Conservation (phyloP, 192 early-diverging fungal species). For the Spizellomyces punctatus region DNA sequence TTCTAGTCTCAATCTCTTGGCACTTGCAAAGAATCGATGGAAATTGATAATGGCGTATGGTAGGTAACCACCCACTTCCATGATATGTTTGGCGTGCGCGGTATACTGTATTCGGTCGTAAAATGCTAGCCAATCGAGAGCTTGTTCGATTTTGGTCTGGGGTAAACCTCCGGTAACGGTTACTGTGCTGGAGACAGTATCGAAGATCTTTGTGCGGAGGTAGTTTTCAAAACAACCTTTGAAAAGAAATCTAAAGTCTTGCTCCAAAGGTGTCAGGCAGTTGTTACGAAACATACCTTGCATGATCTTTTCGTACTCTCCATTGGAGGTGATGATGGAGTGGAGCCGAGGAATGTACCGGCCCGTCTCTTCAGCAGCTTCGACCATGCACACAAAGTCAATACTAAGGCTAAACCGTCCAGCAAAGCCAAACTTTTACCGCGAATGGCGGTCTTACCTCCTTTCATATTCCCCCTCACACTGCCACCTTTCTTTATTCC, state of each 20-base stretch:
- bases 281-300: conserved; percentile 56
- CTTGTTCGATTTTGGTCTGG: conserved; percentile 59
- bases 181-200: conserved; percentile 54
- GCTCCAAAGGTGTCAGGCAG: not conserved
- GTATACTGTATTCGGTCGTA: conserved; percentile 72
- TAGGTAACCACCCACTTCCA: conserved; percentile 66
- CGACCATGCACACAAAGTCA: not conserved
- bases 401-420: not conserved
- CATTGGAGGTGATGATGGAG: conserved; percentile 58
- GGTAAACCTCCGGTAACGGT: not conserved
- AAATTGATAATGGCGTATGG: conserved; percentile 74
- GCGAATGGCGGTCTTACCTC: not conserved
- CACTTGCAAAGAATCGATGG: conserved; percentile 79
- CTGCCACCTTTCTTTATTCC: not conserved
- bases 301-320: conserved; percentile 86
- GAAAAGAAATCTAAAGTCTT: not conserved
- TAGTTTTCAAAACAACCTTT: conserved; percentile 92
- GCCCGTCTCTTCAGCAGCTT: conserved; percentile 38
- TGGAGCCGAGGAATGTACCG: conserved; percentile 58
- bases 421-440: not conserved
- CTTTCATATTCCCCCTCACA: not conserved
- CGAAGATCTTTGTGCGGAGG: conserved; percentile 76
- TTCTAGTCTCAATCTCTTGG: conserved; percentile 51
- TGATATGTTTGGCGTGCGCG: conserved; percentile 49
- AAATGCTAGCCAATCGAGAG: conserved; percentile 79